phyloP scores from a whole-genome alignment of 2,329 filamentous ascomycete genomes.

The Corynespora cassiicola region DNA sequence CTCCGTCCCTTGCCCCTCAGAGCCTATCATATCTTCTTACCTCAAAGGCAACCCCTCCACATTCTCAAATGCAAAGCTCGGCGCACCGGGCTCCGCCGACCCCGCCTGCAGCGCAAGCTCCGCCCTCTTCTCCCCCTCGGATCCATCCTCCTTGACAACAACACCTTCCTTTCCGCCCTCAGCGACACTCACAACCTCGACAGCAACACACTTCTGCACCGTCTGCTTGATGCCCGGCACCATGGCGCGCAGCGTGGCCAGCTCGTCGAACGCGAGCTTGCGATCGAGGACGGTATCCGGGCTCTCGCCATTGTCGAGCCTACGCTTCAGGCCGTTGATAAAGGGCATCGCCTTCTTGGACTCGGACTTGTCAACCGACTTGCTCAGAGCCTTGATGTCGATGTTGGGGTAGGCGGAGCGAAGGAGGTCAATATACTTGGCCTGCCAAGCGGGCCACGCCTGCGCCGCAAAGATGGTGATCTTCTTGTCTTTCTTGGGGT shows the following conservation, averaged over 20 bases:
- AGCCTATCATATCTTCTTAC: no score
- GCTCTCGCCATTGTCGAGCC: conserved; percentile 73
- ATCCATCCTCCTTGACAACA: conserved; percentile 60
- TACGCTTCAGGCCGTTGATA: conserved; percentile 84
- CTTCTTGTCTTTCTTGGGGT: conserved; percentile 91
- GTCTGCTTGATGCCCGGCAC: conserved; percentile 78
- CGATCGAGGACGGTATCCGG: conserved; percentile 76
- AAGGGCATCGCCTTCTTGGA: conserved; percentile 99
- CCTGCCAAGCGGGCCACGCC: conserved; percentile 88
- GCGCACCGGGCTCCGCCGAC: conserved; percentile 79
- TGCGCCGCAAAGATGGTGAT: conserved; percentile 84
- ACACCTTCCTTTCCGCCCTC: conserved; percentile 72
- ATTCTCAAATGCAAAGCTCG: conserved; percentile 87
- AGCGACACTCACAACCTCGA: conserved; percentile 75
- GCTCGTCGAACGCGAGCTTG: conserved; percentile 87
- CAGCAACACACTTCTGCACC: conserved; percentile 69
- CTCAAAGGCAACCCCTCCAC: conserved; percentile 51
- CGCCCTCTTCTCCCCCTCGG: conserved; percentile 64
- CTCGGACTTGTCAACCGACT: conserved; percentile 81
- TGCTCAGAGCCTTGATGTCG: conserved; percentile 82
- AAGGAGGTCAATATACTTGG: conserved; percentile 59
- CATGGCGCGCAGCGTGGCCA: conserved; percentile 77
- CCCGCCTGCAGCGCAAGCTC: conserved; percentile 69
- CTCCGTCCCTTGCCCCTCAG: neutral
- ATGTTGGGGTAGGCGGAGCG: conserved; percentile 51